phyloP scores from a whole-genome alignment of 2,329 filamentous ascomycete genomes.

The Zalaria sp. region DNA sequence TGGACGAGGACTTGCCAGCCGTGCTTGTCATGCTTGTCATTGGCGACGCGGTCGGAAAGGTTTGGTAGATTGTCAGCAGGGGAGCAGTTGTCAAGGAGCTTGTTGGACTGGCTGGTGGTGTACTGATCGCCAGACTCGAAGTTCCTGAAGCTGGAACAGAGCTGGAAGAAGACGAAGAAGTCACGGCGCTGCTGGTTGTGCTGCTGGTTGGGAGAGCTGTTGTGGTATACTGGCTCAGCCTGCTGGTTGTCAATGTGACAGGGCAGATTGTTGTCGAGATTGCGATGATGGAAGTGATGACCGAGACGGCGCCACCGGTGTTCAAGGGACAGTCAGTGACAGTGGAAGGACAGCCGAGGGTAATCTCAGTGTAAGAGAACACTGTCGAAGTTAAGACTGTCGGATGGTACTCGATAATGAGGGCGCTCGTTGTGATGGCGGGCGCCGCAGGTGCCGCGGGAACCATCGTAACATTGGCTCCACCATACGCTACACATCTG shows the following conservation, averaged over 20 bases:
- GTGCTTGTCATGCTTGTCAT: slow-evolving; percentile 9
- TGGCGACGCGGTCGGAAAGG: slow-evolving; percentile 5
- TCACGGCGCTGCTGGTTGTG: slow-evolving; percentile 1
- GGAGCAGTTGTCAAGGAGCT: not conserved
- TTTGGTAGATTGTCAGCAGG: not conserved
- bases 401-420: slow-evolving; percentile 15
- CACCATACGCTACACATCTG: not conserved
- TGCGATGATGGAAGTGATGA: slow-evolving; percentile 24
- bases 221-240: slow-evolving; percentile 1
- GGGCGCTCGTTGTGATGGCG: slow-evolving; percentile 8
- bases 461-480: not conserved
- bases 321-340: slow-evolving; percentile 24
- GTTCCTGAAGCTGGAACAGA: slow-evolving; percentile 1
- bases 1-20: slow-evolving; percentile 3
- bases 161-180: slow-evolving; percentile 7
- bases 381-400: slow-evolving; percentile 25
- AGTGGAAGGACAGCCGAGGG: slow-evolving; percentile 24
- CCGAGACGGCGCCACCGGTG: slow-evolving; percentile 13
- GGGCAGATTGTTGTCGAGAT: slow-evolving; percentile 31
- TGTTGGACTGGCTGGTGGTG: not conserved
- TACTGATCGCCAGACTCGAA: not conserved
- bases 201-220: not conserved
- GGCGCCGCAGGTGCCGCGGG: not conserved
- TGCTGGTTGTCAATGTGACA: slow-evolving; percentile 16
- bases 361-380: slow-evolving; percentile 29